Evolutionary conservation across 805 yeast genomes (phyloP), one percentile per base, ranked within the genome.

Genomic region (Tetrapisispora namnaoensis): DNA sequence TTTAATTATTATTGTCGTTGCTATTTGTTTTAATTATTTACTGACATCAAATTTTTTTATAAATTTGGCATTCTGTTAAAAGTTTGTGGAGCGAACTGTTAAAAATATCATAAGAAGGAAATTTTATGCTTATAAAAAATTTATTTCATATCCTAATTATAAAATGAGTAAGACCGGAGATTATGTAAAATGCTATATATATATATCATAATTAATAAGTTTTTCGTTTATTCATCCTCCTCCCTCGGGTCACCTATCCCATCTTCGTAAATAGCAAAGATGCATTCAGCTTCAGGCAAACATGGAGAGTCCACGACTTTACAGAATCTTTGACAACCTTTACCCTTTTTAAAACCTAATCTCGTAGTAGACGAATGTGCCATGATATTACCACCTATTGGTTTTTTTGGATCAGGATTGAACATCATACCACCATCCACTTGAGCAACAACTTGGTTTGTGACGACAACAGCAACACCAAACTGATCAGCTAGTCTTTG

Each of bases 311-410:
- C 99, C 58, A 87, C 89, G 43, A 93, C 86, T 67, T 88, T 89
- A 71, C 98, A 93, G 24, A 87, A 82, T 73, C 99, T 83, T 61
- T 86, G 90, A 56, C 88, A 95, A 17, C 85, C 97, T 59, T 83
- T 80, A 47, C 96, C 96, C 70, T 93, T 93, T 62, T 83, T 85
- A 66, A 93, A 82, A 48, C 86, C 84, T 51, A 93, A 75, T 60
- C 99, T 78, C 2, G 99, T 93, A 6, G 98, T 91, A 2, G 97
- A 89, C 18, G 95, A 82, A 66, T 93, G 99, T 0, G 98, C 99
- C 65, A 93, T 83, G 58, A 93, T 93, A 62, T 93, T 91, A 59
- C 99, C 99, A 53, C 99, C 99, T 56, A 93, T 91, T 17, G 99
- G 99, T 66, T 93, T 93, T 67, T 93, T 93, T 16, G 98, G 97